A percentile compares a stretch with the other conserved stretches of the same genome.
phyloP scores from a whole-genome alignment of 495 filamentous ascomycete genomes.

The Penicillium lagena region DNA sequence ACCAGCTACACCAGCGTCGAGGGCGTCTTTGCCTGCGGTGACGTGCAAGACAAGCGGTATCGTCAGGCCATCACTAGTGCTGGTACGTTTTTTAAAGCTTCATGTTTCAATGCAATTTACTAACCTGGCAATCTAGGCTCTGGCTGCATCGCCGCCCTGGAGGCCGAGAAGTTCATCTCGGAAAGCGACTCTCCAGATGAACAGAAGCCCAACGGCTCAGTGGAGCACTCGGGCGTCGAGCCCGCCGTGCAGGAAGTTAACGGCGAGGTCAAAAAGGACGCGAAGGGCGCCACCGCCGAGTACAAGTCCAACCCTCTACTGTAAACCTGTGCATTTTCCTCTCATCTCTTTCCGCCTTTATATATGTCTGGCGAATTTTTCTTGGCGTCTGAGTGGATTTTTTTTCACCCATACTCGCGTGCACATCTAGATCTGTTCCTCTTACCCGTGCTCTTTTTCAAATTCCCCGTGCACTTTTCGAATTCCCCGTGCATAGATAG shows the following conservation, averaged over 20 bases:
- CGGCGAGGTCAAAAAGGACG: conserved; percentile 22
- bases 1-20: conserved; percentile 82
- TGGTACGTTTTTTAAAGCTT: conserved; percentile 50
- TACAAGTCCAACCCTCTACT: conserved; percentile 59
- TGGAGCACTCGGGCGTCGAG: conserved; percentile 12
- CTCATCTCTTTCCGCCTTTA: conserved; percentile 6
- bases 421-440: conserved; percentile 13
- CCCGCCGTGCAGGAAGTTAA: conserved; percentile 28
- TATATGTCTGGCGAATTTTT: conserved; percentile 1
- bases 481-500: conserved; percentile 15
- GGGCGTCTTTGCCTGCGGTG: conserved; percentile 94
- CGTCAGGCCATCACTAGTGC: conserved; percentile 97
- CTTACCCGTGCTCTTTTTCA: conserved; percentile 5
- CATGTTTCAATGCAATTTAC: conserved; percentile 3
- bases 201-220: conserved; percentile 12
- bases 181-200: conserved; percentile 59
- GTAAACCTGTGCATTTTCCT: conserved; percentile 24
- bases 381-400: not conserved
- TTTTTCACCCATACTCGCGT: not conserved
- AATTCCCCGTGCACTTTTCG: conserved; percentile 15
- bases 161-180: conserved; percentile 85
- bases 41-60: conserved; percentile 98
- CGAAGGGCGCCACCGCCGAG: conserved; percentile 39
- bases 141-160: conserved; percentile 89
- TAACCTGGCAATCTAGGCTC: conserved; percentile 51